phyloP scores from a whole-genome alignment of 331 rosid genomes.

The Rhamnella rubrinervis region DNA sequence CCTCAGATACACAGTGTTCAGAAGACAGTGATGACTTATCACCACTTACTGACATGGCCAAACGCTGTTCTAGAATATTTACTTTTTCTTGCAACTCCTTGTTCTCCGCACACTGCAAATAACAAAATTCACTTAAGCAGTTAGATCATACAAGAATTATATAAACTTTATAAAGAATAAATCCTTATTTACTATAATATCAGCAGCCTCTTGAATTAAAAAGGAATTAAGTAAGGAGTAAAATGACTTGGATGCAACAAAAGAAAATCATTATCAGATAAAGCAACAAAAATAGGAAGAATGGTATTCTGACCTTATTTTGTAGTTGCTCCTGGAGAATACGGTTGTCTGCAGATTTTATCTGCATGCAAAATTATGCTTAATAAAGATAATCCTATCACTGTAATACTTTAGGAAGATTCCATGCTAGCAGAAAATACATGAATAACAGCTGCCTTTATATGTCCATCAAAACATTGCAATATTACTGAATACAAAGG shows the following conservation, averaged over 20 bases:
- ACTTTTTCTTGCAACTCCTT: conserved; percentile 70
- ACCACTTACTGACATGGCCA: conserved; percentile 37
- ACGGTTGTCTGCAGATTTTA: conserved; percentile 95
- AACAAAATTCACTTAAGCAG: conserved; percentile 10
- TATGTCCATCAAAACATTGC: conserved; percentile 22
- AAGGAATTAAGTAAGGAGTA: not conserved
- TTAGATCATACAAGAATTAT: conserved; percentile 18
- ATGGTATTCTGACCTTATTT: conserved; percentile 58
- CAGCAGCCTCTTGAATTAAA: conserved; percentile 10
- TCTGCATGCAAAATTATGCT: conserved; percentile 40
- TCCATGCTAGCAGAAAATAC: not conserved
- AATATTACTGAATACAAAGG: conserved; percentile 17
- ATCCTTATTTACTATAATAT: not conserved
- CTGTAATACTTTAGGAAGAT: not conserved
- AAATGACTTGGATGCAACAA: conserved; percentile 3
- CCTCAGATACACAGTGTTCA: conserved; percentile 47
- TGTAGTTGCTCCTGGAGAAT: conserved; percentile 93
- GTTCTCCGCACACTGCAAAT: conserved; percentile 77
- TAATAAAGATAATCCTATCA: not conserved
- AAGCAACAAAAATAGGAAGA: conserved; percentile 13
- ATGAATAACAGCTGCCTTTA: no score
- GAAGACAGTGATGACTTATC: conserved; percentile 40
- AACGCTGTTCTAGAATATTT: conserved; percentile 61
- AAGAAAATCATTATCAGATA: no score
- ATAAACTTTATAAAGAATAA: conserved; percentile 5